Base-by-base conservation (phyloP, 768 basidiomycete genomes). In the Pisolithus tinctorius region DNA sequence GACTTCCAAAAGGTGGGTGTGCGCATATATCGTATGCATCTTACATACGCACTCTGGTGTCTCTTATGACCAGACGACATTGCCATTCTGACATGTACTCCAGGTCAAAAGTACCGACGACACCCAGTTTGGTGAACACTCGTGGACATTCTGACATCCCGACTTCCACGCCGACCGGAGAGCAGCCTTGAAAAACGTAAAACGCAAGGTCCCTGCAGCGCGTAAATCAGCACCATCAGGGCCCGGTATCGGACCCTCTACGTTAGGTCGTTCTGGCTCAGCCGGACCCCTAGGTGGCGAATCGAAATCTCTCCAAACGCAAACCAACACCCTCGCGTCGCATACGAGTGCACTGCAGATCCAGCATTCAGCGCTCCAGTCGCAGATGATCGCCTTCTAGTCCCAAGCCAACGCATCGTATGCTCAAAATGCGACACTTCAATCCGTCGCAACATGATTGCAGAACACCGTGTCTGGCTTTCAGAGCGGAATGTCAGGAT, bases 1-100 rank as follows among this genome's bases (percentile, higher is more conserved):
- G 93, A 94, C 69, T 95, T 95, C 59, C 93, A 94, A 76, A 95
- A 95, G 74, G 87, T 77, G 31, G 63, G 69, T 56, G 30, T 47
- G 4, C 37, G 10, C 60, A 48, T 50, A 41, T 40, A 23, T 37
- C 36, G 36, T 37, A 1, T 37, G 36, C 36, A 16, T 37, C 16
- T 37, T 37, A 9, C 36, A 10, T 37, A 2, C 20, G 20, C 20
- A 2, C 20, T 20, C 20, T 20, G 20, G 20, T 20, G 20, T 20
- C 20, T 20, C 2, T 20, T 20, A 20, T 20, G 20, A 20, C 20
- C 20, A 2, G 20, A 20, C 1, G 20, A 20, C 20, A 20, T 20
- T 20, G 1, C 20, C 20, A 20, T 20, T 20, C 20, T 20, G 20
- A 20, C 20, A 20, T 20, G 20, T 2, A 20, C 20, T 20, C 20